Conservation (phyloP, 768 basidiomycete genomes). For the Baorangia bicolor region DNA sequence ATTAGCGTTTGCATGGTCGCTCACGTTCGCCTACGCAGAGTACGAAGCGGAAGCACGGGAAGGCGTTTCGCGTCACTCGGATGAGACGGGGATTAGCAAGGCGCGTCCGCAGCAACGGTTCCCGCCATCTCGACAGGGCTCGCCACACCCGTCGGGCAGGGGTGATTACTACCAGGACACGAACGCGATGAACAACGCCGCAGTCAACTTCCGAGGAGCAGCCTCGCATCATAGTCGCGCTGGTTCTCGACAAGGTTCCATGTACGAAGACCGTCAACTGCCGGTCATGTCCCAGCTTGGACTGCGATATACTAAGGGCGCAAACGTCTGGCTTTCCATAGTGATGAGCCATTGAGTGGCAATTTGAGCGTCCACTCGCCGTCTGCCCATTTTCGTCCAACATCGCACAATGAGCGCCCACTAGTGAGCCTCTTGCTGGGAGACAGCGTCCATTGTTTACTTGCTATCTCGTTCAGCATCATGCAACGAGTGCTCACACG, state of each 20-base stretch:
- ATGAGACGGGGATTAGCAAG: slow-evolving; percentile 71
- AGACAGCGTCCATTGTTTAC: no score
- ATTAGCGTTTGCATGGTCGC: neutral
- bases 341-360: no score
- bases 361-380: no score
- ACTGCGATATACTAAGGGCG: no score
- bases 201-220: slow-evolving; percentile 52
- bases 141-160: slow-evolving; percentile 67
- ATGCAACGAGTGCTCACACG: no score
- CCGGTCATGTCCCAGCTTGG: slow-evolving; percentile 46
- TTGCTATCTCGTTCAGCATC: no score
- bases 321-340: no score
- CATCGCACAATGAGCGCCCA: no score
- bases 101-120: slow-evolving; percentile 53
- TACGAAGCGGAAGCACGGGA: slow-evolving; percentile 95
- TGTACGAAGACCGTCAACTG: slow-evolving; percentile 44
- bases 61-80: slow-evolving; percentile 67
- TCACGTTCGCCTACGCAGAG: slow-evolving; percentile 52
- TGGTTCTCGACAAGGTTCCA: slow-evolving; percentile 39
- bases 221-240: slow-evolving; percentile 44
- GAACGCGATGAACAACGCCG: slow-evolving; percentile 63
- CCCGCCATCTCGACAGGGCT: slow-evolving; percentile 58
- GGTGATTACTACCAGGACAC: slow-evolving; percentile 92
- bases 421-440: no score
- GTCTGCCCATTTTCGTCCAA: no score